A percentile compares a stretch with the other conserved stretches of the same genome.
phyloP scores from a whole-genome alignment of 129 eudicot species.

The Artemisia tridentata region DNA sequence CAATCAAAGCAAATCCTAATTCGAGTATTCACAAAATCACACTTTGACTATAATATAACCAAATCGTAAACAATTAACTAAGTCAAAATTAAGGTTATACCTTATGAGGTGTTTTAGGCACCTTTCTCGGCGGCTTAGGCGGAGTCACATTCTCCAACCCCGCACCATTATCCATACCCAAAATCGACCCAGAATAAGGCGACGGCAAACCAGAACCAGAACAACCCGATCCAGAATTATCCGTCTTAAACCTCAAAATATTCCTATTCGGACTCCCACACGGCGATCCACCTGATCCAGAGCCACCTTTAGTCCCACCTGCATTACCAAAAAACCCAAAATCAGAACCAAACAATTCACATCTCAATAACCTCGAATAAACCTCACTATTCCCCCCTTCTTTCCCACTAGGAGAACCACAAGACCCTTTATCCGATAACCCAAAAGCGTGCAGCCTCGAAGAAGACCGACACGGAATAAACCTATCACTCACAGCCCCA shows the following conservation, averaged over 20 bases:
- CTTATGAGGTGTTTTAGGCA: constrained; percentile 98
- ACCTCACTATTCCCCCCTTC: constrained; percentile 67
- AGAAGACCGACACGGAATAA: constrained; percentile 88
- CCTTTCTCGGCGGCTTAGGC: constrained; percentile 86
- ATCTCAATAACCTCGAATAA: constrained; percentile 63
- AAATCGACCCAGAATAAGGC: constrained; percentile 66
- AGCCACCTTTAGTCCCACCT: constrained; percentile 55
- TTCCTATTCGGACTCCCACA: constrained; percentile 65
- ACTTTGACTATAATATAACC: neutral
- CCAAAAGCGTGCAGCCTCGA: constrained; percentile 96
- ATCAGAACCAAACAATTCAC: constrained; percentile 92
- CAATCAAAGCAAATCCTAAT: neutral
- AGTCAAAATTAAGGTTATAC: constrained; percentile 28
- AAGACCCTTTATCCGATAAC: constrained; percentile 61
- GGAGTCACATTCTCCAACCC: constrained; percentile 59
- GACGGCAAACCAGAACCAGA: constrained; percentile 19
- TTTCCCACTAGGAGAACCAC: constrained; percentile 32
- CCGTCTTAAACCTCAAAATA: constrained; percentile 90
- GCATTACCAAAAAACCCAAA: constrained; percentile 82
- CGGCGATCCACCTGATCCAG: constrained; percentile 38
- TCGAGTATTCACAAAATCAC: neutral
- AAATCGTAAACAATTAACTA: neutral
- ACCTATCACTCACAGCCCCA: constrained; percentile 81
- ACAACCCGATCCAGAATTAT: constrained; percentile 50
- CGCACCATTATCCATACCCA: constrained; percentile 65